These are phyloP conservation scores for Aspergillus sp. DNA, from an alignment of 2,329 filamentous ascomycete genomes.

Conservation along the genomic window DNA sequence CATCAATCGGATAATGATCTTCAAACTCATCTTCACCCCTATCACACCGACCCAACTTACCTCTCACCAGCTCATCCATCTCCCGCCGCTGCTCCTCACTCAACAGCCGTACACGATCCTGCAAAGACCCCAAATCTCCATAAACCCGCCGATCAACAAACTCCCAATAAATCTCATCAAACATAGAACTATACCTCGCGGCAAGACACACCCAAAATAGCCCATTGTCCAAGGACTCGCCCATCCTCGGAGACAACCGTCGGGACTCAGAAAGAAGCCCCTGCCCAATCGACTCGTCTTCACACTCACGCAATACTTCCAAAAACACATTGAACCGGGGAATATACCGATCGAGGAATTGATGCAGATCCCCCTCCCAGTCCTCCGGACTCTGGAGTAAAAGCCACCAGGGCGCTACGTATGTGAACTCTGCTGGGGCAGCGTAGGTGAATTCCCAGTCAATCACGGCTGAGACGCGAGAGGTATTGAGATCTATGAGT, in stretches of 20 bases:
- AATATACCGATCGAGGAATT: constrained; percentile 27
- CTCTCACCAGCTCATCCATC: constrained; percentile 5
- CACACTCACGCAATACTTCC: constrained; percentile 22
- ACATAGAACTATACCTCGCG: constrained; percentile 28
- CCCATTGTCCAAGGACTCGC: constrained; percentile 25
- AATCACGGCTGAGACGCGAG: constrained; percentile 32
- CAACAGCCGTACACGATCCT: constrained; percentile 22
- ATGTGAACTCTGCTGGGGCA: constrained; percentile 22
- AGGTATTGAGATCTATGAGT: constrained; percentile 21
- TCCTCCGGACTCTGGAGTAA: constrained; percentile 21
- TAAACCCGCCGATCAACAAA: constrained; percentile 23
- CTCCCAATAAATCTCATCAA: constrained; percentile 31
- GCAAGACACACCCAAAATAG: constrained; percentile 31
- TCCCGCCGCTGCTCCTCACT: constrained; percentile 11
- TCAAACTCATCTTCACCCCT: neutral
- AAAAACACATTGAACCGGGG: constrained; percentile 28
- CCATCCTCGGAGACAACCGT: constrained; percentile 27
- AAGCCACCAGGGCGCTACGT: constrained; percentile 25
- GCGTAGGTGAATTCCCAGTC: constrained; percentile 31
- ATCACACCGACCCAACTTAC: neutral
- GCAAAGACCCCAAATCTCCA: constrained; percentile 21
- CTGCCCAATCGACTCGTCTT: constrained; percentile 18
- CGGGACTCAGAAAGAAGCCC: constrained; percentile 14
- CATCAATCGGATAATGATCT: neutral
- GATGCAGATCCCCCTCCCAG: constrained; percentile 23